Percentiles rank a stretch among this genome's conserved stretches.
phyloP scores from a whole-genome alignment of 176 grass and related monocot genomes.

The Aegilops longissima region DNA sequence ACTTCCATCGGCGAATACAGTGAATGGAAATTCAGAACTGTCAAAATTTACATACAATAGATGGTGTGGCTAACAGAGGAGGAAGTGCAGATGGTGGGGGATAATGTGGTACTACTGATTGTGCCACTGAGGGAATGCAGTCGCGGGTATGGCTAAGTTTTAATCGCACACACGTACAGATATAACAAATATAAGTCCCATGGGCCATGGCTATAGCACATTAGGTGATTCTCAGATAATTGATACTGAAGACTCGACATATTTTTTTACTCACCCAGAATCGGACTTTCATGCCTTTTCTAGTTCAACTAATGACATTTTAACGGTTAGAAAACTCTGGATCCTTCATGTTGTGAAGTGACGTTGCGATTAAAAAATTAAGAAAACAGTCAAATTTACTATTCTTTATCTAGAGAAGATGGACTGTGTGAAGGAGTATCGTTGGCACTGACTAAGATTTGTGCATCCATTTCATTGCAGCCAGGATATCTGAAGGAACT shows the following conservation, averaged over 20 bases:
- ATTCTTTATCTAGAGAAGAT: neutral
- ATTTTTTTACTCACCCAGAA: neutral
- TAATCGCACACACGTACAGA: neutral
- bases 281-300: neutral
- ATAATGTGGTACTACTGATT: neutral
- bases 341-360: neutral
- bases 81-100: no score
- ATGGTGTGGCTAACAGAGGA: neutral
- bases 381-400: neutral
- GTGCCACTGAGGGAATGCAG: neutral
- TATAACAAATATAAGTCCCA: neutral
- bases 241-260: neutral
- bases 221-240: neutral
- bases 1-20: neutral
- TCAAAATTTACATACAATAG: neutral
- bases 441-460: constrained; percentile 6
- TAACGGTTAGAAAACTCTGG: neutral
- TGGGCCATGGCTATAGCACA: neutral
- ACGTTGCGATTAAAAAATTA: neutral
- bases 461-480: constrained; percentile 28
- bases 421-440: neutral
- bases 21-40: neutral
- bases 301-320: neutral
- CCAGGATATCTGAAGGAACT: constrained; percentile 76
- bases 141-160: neutral